Base-by-base conservation (phyloP, 805 yeast species). In the Myxozyma lipomycoides region DNA sequence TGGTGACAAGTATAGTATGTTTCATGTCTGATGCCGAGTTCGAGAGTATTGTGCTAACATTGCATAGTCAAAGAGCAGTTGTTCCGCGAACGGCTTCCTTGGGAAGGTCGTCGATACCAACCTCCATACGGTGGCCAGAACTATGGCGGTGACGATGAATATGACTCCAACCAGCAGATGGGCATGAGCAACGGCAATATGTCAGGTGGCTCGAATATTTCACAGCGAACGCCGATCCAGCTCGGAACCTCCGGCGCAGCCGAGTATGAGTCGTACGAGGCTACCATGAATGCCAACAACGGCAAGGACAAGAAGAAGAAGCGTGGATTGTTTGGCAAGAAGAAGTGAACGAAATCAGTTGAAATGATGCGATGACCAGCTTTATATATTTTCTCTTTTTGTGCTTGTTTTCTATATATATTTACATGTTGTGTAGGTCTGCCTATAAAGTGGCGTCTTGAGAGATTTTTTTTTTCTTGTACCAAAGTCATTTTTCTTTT, bases 251-350 rank as follows among this genome's bases (percentile, higher is more conserved):
- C 25, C 68, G 67, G 40, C 59, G 63, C 46, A 60, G 58, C 18
- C 30, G 18, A 32, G 26, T n/a, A 42, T 6, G 48, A 60, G 61
- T 66, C 60, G 69, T 64, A 59, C 55, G 67, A 79, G 88, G 66
- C 73, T 78, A 44, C 63, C 76, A 66, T 54, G 58, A 7, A 28
- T 7, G 32, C 32, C 32, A 52, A 52, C 23, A 62, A 52, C 18
- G 67, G 64, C 28, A 62, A 71, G 65, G 71, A 73, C 63, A 76
- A 78, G 72, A 84, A 85, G 78, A 82, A 84, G 78, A 86, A 84
- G 78, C 77, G 79, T 61, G 88, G 93, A 3, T 69, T 87, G 43
- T 89, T 91, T 65, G 88, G 95, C 46, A 77, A 83, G 63, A 81
- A 79, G 76, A 51, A 80, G 80, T 72, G 25, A 18, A 28, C 12